These are phyloP conservation scores for Penicillium sumatraense DNA, from an alignment of 2,329 filamentous ascomycete genomes.

Conservation along the genomic window DNA sequence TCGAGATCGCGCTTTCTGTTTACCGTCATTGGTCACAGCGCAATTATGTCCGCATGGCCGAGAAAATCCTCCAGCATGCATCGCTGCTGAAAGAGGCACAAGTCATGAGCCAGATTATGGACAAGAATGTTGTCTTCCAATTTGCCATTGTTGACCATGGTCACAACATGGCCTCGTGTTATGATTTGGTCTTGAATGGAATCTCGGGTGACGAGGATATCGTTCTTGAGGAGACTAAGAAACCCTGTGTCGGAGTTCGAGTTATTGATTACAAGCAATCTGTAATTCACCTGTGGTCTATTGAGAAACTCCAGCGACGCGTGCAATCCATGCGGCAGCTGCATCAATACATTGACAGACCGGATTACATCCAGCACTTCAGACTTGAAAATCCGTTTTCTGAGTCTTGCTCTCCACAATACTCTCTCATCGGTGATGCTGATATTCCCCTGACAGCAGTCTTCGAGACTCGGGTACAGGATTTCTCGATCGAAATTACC, in stretches of 20 bases:
- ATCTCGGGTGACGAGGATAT: constrained; percentile 84
- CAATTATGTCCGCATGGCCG: constrained; percentile 92
- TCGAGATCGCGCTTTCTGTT: constrained; percentile 69
- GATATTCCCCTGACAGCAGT: constrained; percentile 92
- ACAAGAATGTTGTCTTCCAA: constrained; percentile 91
- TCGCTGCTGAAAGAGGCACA: constrained; percentile 92
- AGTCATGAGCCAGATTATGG: constrained; percentile 95
- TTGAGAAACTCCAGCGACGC: constrained; percentile 87
- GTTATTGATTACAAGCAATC: constrained; percentile 88
- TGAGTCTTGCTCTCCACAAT: constrained; percentile 88
- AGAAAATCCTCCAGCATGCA: constrained; percentile 85
- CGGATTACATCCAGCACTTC: constrained; percentile 92
- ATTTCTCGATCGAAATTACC: constrained; percentile 86
- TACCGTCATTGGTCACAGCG: constrained; percentile 78
- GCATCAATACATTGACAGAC: constrained; percentile 93
- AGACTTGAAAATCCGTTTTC: constrained; percentile 91
- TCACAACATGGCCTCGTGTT: constrained; percentile 87
- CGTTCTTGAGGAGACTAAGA: constrained; percentile 77
- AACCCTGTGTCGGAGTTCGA: constrained; percentile 88
- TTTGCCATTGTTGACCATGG: constrained; percentile 90
- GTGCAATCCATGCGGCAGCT: constrained; percentile 94
- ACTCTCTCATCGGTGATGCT: constrained; percentile 88
- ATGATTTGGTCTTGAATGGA: constrained; percentile 93
- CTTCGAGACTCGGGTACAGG: constrained; percentile 91
- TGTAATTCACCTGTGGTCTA: constrained; percentile 89